These are phyloP conservation scores for sorghum (Sorghum bicolor) DNA, from an alignment of 176 grass and related monocot species.

Conservation along the genomic window Sorghum_bicolor_NCBIv3 NC_012870.2:22848501-22849000, in stretches of 20 bases:
- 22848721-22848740: background rate
- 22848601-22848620: conserved; percentile 99
- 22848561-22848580: conserved; percentile 94
- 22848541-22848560: conserved; percentile 96
- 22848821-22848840: conserved; percentile 16
- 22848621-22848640: conserved; percentile 89
- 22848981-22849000: conserved; percentile 40
- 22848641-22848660: conserved; percentile 31
- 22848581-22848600: conserved; percentile 89
- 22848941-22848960: conserved; percentile 99
- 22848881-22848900: conserved; percentile 37
- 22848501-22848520: conserved; percentile 46
- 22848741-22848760: conserved; percentile 1
- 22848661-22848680: background rate
- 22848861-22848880: background rate
- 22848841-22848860: background rate
- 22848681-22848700: background rate
- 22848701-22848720: background rate
- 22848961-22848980: conserved; percentile 99
- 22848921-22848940: conserved; percentile 95
- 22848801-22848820: conserved; percentile 11
- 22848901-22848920: conserved; percentile 89
- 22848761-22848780: background rate
- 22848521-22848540: conserved; percentile 98
- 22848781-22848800: background rate